These are phyloP conservation scores for Telfairia occidentalis DNA, from an alignment of 331 rosid genomes.

Conservation along the genomic window DNA sequence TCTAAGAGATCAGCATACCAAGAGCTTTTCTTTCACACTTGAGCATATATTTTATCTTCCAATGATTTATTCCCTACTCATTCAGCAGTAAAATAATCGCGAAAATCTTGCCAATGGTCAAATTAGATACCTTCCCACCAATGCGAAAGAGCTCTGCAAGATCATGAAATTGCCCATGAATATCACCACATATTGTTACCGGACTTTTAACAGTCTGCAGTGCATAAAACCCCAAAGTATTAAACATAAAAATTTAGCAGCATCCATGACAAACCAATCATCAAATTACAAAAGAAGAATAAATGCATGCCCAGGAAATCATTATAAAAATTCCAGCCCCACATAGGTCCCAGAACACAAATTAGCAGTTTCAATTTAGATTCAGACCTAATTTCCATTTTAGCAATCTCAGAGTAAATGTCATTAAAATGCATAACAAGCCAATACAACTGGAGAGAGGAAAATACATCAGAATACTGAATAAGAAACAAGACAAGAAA, in stretches of 20 bases:
- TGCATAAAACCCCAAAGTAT: conserved; percentile 5
- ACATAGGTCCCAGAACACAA: neutral
- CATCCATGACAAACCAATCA: neutral
- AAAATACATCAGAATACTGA: neutral
- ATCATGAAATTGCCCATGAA: conserved; percentile 16
- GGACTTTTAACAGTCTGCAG: conserved; percentile 16
- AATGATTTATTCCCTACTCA: neutral
- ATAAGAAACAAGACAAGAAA: neutral
- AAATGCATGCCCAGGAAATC: neutral
- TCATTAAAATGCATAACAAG: neutral
- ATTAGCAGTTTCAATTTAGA: neutral
- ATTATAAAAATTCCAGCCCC: neutral
- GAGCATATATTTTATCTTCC: neutral
- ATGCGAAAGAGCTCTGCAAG: conserved; percentile 17
- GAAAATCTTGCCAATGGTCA: neutral
- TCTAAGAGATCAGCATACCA: neutral
- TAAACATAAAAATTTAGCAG: neutral
- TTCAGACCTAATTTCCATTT: neutral
- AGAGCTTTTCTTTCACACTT: conserved; percentile 2
- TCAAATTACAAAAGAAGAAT: neutral
- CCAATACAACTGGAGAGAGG: neutral
- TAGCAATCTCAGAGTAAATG: neutral
- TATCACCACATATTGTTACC: conserved; percentile 17
- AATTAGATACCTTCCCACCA: conserved; percentile 15
- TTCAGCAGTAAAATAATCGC: neutral